phyloP scores from a whole-genome alignment of 441 rosid species.

The Hura crepitans region DNA sequence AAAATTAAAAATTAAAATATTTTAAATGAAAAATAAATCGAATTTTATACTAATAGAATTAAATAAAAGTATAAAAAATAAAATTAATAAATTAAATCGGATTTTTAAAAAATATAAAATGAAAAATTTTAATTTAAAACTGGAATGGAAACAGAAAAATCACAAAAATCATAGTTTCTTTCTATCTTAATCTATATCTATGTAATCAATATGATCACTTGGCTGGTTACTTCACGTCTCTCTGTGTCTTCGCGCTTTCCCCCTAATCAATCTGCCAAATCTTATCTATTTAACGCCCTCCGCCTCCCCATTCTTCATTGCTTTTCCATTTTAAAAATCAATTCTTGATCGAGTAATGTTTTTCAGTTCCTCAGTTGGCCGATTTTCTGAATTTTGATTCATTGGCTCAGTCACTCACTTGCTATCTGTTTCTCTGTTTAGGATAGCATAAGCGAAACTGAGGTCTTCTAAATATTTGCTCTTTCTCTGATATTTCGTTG shows the following conservation, averaged over 20 bases:
- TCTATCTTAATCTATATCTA: background rate
- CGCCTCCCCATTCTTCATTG: background rate
- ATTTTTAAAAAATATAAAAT: too few relatives aligned
- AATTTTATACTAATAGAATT: too few relatives aligned
- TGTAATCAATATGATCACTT: background rate
- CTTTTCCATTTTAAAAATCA: background rate
- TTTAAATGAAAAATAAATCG: too few relatives aligned
- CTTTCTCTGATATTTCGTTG: background rate
- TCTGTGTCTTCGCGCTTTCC: background rate
- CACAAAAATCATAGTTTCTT: too few relatives aligned
- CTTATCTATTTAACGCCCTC: background rate
- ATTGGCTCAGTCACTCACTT: background rate
- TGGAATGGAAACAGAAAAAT: too few relatives aligned
- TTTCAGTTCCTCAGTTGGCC: too few relatives aligned
- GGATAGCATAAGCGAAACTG: background rate
- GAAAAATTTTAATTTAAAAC: too few relatives aligned
- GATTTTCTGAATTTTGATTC: background rate
- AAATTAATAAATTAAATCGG: too few relatives aligned
- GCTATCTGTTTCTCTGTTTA: background rate
- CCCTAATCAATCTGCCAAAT: background rate
- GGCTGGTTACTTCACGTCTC: constrained; percentile 5
- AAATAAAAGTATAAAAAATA: too few relatives aligned
- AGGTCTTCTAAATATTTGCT: background rate
- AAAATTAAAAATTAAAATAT: too few relatives aligned
- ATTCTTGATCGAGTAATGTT: background rate